phyloP scores from a whole-genome alignment of 2,329 filamentous ascomycete species.

The Fusarium penzigii region DNA sequence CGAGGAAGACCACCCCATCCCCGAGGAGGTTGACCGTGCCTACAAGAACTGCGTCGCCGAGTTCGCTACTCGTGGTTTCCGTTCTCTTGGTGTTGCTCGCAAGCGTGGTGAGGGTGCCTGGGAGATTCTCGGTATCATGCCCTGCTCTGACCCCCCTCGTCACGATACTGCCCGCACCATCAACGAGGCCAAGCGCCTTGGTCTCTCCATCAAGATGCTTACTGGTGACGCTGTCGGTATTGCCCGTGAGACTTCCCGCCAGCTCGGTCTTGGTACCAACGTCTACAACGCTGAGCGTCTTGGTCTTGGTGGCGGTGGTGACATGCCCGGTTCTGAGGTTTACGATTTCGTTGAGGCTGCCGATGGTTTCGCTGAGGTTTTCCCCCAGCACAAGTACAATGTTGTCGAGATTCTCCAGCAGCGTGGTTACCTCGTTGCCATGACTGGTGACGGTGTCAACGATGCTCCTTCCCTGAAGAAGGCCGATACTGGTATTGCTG shows the following conservation, averaged over 20 bases:
- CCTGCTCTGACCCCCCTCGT: conserved; percentile 87
- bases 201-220: conserved; percentile 93
- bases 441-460: conserved; percentile 96
- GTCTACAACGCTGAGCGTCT: conserved; percentile 93
- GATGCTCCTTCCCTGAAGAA: conserved; percentile 91
- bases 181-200: conserved; percentile 83
- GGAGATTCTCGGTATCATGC: conserved; percentile 95
- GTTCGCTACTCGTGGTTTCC: conserved; percentile 90
- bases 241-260: conserved; percentile 86
- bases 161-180: conserved; percentile 90
- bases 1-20: conserved; percentile 79
- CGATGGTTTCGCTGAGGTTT: conserved; percentile 92
- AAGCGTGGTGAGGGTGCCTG: conserved; percentile 80
- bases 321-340: conserved; percentile 91
- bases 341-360: conserved; percentile 96
- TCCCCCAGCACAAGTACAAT: conserved; percentile 84
- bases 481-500: conserved; percentile 94
- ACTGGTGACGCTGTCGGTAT: conserved; percentile 94
- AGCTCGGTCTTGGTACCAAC: conserved; percentile 89
- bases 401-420: conserved; percentile 85
- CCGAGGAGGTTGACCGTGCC: conserved; percentile 73
- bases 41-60: conserved; percentile 94
- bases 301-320: conserved; percentile 84
- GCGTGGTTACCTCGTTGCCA: conserved; percentile 90
- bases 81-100: conserved; percentile 89